These are phyloP conservation scores for Apium graveolens DNA, from an alignment of 129 eudicot genomes.

Conservation along the genomic window DNA sequence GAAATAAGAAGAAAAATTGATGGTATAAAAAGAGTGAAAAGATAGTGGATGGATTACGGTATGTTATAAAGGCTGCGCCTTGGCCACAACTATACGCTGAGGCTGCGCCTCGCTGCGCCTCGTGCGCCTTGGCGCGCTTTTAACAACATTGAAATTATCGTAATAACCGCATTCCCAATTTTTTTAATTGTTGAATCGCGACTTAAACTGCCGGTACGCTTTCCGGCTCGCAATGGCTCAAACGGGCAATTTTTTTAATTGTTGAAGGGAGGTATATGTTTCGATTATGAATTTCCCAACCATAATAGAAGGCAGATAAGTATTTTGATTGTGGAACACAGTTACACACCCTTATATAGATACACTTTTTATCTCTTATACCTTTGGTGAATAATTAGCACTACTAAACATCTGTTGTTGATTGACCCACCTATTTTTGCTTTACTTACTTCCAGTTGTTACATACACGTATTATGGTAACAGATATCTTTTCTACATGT, in stretches of 20 bases:
- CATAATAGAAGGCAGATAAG: neutral
- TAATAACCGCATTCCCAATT: no score
- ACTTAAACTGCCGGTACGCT: no score
- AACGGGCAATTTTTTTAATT: no score
- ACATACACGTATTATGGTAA: neutral
- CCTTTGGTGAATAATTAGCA: neutral
- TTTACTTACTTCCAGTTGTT: neutral
- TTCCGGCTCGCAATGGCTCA: no score
- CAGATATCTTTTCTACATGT: neutral
- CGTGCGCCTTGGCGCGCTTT: no score
- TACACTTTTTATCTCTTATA: neutral
- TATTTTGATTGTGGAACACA: neutral
- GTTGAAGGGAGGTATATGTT: neutral
- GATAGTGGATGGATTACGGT: neutral
- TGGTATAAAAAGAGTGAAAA: neutral
- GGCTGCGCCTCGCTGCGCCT: no score
- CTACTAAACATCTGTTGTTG: neutral
- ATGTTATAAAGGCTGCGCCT: no score
- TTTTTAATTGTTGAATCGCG: no score
- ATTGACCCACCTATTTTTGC: neutral
- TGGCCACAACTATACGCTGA: no score
- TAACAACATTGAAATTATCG: no score
- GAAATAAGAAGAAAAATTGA: neutral
- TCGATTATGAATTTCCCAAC: neutral
- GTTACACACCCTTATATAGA: neutral